Percentiles rank a stretch among this genome's conserved stretches.
phyloP scores from a whole-genome alignment of 2,329 filamentous ascomycete species.

The Neopestalotiopsis rosae region DNA sequence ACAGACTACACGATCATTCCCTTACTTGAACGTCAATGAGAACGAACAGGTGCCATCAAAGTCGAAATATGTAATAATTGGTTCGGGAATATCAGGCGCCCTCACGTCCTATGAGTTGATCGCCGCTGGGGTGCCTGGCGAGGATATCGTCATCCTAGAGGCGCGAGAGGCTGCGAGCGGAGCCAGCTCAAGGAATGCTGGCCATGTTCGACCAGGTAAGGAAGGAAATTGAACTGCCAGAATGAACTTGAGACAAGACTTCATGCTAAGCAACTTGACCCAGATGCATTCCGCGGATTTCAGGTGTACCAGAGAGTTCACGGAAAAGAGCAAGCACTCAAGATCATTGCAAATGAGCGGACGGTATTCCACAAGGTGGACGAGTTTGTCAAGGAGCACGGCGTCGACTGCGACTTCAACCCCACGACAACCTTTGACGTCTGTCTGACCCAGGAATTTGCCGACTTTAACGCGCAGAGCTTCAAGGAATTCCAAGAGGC shows the following conservation, averaged over 20 bases:
- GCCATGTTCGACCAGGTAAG: conserved; percentile 44
- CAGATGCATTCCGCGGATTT: conserved; percentile 53
- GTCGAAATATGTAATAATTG: conserved; percentile 44
- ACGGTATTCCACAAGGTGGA: conserved; percentile 43
- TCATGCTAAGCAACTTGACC: not conserved
- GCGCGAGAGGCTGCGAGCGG: conserved; percentile 49
- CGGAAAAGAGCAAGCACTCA: conserved; percentile 48
- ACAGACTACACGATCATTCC: conserved; percentile 47
- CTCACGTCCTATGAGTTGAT: conserved; percentile 47
- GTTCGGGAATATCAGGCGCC: conserved; percentile 47
- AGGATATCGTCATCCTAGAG: conserved; percentile 46
- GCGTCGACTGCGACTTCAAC: conserved; percentile 51
- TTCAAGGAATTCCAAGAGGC: conserved; percentile 44
- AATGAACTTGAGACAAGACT: too few species aligned
- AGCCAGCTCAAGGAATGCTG: conserved; percentile 50
- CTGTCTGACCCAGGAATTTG: conserved; percentile 52
- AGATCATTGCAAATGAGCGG: conserved; percentile 50
- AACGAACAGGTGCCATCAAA: conserved; percentile 33
- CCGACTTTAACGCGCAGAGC: conserved; percentile 46
- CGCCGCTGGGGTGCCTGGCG: conserved; percentile 36
- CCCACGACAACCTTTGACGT: conserved; percentile 52
- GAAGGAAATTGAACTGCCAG: not conserved
- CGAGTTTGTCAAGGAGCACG: conserved; percentile 45
- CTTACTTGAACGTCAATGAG: conserved; percentile 44
- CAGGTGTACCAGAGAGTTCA: conserved; percentile 46